Conservation (phyloP, 768 basidiomycete genomes). For the Boletus vermiculosoides region DNA sequence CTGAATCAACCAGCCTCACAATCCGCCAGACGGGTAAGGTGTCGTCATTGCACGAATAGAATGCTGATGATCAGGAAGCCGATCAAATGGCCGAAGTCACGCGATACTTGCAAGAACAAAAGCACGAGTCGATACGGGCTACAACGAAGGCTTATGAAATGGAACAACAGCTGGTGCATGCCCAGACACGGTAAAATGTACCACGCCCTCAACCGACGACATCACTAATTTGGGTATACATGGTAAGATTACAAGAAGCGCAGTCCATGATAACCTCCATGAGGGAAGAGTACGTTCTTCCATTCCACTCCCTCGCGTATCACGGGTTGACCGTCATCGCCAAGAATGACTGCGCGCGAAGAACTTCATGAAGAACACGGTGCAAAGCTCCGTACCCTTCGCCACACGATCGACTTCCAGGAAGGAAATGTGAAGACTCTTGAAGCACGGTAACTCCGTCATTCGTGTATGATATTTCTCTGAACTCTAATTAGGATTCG, state of each 20-base stretch:
- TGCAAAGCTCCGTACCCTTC: conserved; percentile 29
- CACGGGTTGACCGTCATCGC: conserved; percentile 9
- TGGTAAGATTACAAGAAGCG: conserved; percentile 27
- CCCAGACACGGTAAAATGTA: conserved; percentile 21
- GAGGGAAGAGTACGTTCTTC: conserved; percentile 33
- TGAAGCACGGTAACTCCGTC: conserved; percentile 26
- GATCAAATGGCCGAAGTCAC: conserved; percentile 25
- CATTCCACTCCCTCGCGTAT: conserved; percentile 16
- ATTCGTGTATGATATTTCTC: not conserved
- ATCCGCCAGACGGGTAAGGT: conserved; percentile 26
- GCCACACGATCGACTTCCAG: conserved; percentile 31
- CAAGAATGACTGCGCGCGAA: conserved; percentile 26
- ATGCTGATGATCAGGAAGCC: conserved; percentile 19
- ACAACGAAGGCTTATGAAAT: conserved; percentile 22
- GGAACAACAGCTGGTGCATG: conserved; percentile 26
- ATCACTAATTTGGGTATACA: conserved; percentile 11
- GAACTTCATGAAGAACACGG: conserved; percentile 24
- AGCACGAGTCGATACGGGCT: conserved; percentile 27
- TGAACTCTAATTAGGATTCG: conserved; percentile 18
- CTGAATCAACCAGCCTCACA: conserved; percentile 20
- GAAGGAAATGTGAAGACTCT: conserved; percentile 26
- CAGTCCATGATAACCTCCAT: conserved; percentile 27
- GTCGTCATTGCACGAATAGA: not conserved
- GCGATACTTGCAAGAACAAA: conserved; percentile 29
- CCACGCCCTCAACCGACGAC: not conserved